A percentile compares a stretch with the other conserved stretches of the same genome.
Evolutionary conservation across 345 rosid genomes (phyloP).

Genomic region (Lepidium africanum): DNA sequence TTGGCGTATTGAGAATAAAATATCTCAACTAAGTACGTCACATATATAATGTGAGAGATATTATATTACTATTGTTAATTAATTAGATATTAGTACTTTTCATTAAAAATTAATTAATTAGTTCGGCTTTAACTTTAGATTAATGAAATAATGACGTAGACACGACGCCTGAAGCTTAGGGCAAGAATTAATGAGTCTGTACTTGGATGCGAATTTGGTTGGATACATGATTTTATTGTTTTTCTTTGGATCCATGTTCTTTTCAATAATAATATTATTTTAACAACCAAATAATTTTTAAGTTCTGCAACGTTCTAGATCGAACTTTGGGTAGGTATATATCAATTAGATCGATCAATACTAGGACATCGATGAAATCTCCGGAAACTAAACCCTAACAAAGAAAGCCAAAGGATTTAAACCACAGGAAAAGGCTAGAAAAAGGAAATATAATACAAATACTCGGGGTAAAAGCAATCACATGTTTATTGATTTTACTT

Average conservation of each 20-base stretch:
- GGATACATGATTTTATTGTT: not conserved
- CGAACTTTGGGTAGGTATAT: not conserved
- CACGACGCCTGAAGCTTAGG: not conserved
- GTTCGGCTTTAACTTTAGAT: not conserved
- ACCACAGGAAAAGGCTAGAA: too few relatives aligned
- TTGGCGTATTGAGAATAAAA: not conserved
- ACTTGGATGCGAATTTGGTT: not conserved
- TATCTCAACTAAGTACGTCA: not conserved
- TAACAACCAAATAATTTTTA: not conserved
- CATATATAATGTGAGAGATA: not conserved
- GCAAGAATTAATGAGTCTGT: not conserved
- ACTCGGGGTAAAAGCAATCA: too few relatives aligned
- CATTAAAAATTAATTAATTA: not conserved
- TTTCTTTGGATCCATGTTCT: not conserved
- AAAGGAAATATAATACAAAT: too few relatives aligned
- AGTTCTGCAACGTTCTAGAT: not conserved
- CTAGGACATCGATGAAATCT: too few relatives aligned
- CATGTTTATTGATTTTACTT: too few relatives aligned
- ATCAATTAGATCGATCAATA: not conserved
- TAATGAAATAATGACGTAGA: not conserved
- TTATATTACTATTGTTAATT: not conserved
- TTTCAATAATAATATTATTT: not conserved
- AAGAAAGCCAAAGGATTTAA: too few relatives aligned
- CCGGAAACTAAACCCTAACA: too few relatives aligned
- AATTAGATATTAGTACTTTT: not conserved